A percentile compares a stretch with the other conserved stretches of the same genome.
Evolutionary conservation across 2,329 filamentous ascomycete genomes (phyloP).

Genomic region (Diaporthe velutina): DNA sequence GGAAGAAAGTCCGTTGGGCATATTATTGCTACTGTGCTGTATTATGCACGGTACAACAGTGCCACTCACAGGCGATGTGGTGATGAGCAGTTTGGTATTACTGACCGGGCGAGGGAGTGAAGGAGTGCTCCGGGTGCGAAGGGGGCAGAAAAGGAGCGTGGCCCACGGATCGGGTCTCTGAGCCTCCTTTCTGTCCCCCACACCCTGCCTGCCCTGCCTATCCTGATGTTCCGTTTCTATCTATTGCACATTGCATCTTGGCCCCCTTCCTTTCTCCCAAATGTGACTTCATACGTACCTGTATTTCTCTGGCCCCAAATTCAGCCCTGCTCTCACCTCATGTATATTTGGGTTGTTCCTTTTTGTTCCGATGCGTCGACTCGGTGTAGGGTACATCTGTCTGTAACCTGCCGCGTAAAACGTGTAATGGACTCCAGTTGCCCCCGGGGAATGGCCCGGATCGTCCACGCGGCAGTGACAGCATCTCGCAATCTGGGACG

Average conservation of each 20-base stretch:
- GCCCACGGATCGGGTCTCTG: slow-evolving; percentile 28
- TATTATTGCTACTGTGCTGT: not conserved
- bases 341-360: slow-evolving; percentile 1
- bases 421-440: slow-evolving; percentile 3
- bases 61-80: not conserved
- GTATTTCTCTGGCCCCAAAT: not conserved
- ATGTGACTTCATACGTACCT: not conserved
- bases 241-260: slow-evolving; percentile 16
- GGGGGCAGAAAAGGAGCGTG: slow-evolving; percentile 19
- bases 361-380: slow-evolving; percentile 6
- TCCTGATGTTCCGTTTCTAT: slow-evolving; percentile 31
- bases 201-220: slow-evolving; percentile 7
- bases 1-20: slow-evolving; percentile 1
- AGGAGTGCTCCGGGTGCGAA: slow-evolving; percentile 2
- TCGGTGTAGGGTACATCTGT: slow-evolving; percentile 37
- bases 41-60: slow-evolving; percentile 1
- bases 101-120: not conserved
- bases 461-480: slow-evolving; percentile 21
- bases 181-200: slow-evolving; percentile 16
- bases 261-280: not conserved
- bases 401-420: slow-evolving; percentile 34
- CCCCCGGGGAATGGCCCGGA: slow-evolving; percentile 26
- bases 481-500: slow-evolving; percentile 22
- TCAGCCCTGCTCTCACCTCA: not conserved
- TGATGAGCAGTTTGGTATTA: not conserved